Evolutionary conservation across 1,284 basidiomycete genomes (phyloP).

Genomic region (Papiliotrema flavescens): DNA sequence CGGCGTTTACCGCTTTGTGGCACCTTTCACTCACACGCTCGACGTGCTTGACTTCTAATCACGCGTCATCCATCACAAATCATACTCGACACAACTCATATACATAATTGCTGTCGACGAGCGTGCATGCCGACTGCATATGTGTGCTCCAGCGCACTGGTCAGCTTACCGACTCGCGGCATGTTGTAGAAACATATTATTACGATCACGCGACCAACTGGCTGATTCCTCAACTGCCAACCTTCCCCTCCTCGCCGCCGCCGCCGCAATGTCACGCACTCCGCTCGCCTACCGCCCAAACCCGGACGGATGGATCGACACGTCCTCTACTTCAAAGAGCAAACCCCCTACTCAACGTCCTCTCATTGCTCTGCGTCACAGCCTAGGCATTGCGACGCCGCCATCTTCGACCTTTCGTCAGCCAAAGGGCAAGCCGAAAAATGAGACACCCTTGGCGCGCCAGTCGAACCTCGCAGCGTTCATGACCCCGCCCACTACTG

Average conservation of each 20-base stretch:
- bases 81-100: not conserved
- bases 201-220: no score
- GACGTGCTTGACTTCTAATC: not conserved
- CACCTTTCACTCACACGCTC: not conserved
- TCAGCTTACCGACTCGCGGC: not conserved
- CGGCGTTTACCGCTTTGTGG: not conserved
- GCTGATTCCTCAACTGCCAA: no score
- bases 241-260: not conserved
- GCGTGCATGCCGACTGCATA: no score
- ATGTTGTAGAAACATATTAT: no score
- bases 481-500: conserved; percentile 20
- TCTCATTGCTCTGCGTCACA: conserved; percentile 17
- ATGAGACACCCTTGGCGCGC: conserved; percentile 1
- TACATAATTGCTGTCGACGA: not conserved
- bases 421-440: not conserved
- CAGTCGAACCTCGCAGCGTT: conserved; percentile 10
- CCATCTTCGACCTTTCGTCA: conserved; percentile 7
- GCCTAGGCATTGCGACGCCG: conserved; percentile 21
- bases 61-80: not conserved
- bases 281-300: conserved; percentile 22
- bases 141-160: no score
- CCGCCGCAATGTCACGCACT: conserved; percentile 14
- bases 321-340: conserved; percentile 4
- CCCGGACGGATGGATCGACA: conserved; percentile 37
- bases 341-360: conserved; percentile 20